phyloP scores from a whole-genome alignment of 768 basidiomycete species.

The Suillus sp. region DNA sequence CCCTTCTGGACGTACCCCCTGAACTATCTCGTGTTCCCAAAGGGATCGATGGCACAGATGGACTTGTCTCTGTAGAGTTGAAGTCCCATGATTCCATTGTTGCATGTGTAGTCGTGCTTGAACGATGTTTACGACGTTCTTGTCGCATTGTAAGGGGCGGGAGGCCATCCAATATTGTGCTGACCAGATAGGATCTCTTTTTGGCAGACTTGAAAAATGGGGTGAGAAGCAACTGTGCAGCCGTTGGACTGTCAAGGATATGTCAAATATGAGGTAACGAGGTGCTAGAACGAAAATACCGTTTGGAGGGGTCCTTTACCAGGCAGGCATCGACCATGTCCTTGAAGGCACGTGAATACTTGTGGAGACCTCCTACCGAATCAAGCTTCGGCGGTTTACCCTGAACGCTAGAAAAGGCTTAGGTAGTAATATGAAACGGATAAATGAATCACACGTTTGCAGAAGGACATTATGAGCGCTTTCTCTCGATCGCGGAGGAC shows the following conservation, averaged over 20 bases:
- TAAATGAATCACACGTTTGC: slow-evolving; percentile 56
- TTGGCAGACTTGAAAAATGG: slow-evolving; percentile 81
- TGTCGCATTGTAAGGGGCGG: slow-evolving; percentile 75
- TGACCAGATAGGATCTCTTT: slow-evolving; percentile 77
- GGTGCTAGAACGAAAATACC: slow-evolving; percentile 42
- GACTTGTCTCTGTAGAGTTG: slow-evolving; percentile 44
- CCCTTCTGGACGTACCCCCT: slow-evolving; percentile 13
- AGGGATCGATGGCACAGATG: slow-evolving; percentile 26
- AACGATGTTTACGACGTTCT: slow-evolving; percentile 57
- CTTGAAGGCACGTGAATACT: slow-evolving; percentile 80
- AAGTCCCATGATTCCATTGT: slow-evolving; percentile 88
- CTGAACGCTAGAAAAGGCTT: slow-evolving; percentile 52
- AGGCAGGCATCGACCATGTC: slow-evolving; percentile 85
- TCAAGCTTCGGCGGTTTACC: slow-evolving; percentile 79
- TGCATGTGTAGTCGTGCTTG: slow-evolving; percentile 39
- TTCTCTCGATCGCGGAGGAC: slow-evolving; percentile 81
- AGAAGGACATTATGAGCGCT: slow-evolving; percentile 73
- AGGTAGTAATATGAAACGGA: slow-evolving; percentile 5
- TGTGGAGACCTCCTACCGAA: slow-evolving; percentile 66
- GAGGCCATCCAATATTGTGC: slow-evolving; percentile 70
- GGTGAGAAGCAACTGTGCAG: slow-evolving; percentile 73
- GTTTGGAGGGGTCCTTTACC: slow-evolving; percentile 77
- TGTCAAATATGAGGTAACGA: background rate
- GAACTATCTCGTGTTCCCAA: slow-evolving; percentile 9
- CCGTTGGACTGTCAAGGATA: slow-evolving; percentile 59